Conservation (phyloP, 2,329 filamentous ascomycete species). For the Colletotrichum siamense region DNA sequence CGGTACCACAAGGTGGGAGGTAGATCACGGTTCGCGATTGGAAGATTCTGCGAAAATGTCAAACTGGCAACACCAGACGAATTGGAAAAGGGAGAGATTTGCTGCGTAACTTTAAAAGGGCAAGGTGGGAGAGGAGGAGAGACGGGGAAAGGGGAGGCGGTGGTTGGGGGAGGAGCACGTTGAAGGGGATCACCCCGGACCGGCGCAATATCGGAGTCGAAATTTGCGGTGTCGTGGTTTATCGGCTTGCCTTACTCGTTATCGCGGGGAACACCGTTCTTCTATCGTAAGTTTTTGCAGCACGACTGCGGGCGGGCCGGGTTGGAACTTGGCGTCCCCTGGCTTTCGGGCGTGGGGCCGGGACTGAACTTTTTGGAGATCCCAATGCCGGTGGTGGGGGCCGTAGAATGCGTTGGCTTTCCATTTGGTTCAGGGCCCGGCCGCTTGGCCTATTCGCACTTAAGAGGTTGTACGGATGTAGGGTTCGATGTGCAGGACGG, state of each 20-base stretch:
- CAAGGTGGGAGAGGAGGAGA: not conserved
- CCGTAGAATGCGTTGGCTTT: not conserved
- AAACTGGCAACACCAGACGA: not conserved
- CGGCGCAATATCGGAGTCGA: conserved; percentile 1
- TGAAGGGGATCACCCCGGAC: not conserved
- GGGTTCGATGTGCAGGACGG: not conserved
- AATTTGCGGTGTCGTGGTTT: conserved; percentile 4
- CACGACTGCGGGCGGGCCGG: not conserved
- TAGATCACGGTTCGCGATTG: not conserved
- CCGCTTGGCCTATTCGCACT: not conserved
- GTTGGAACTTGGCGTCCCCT: not conserved
- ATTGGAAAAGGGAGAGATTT: not conserved
- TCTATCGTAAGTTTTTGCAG: conserved; percentile 5
- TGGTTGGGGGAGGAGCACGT: not conserved
- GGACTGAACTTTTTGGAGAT: not conserved
- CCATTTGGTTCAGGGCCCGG: not conserved
- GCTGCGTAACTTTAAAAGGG: not conserved
- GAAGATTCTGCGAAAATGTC: not conserved
- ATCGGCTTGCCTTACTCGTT: not conserved
- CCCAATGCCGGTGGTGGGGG: not conserved
- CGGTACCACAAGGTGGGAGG: not conserved
- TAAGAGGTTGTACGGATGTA: not conserved
- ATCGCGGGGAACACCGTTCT: not conserved
- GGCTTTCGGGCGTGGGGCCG: not conserved
- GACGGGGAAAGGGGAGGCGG: not conserved